These are phyloP conservation scores for Trichoderma arundinaceum DNA, from an alignment of 2,329 filamentous ascomycete species.

Conservation along the genomic window DNA sequence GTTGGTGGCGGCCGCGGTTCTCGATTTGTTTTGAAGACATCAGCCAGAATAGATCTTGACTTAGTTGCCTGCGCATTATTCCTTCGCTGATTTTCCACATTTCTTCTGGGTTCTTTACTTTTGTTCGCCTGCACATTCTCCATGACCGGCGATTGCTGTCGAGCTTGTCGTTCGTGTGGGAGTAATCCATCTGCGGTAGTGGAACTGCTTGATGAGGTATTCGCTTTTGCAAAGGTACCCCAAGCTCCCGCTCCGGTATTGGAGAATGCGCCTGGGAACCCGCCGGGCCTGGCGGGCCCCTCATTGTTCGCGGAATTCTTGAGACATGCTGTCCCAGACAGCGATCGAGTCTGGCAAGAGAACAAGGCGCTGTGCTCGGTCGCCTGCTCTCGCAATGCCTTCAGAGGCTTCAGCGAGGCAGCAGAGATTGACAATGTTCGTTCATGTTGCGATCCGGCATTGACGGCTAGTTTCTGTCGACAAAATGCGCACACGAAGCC, in stretches of 20 bases:
- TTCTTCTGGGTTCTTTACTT: not conserved
- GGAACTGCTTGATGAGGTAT: slow-evolving; percentile 14
- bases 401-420: not conserved
- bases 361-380: slow-evolving; percentile 9
- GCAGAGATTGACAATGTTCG: not conserved
- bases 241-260: slow-evolving; percentile 34
- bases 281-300: slow-evolving; percentile 34
- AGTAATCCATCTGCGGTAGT: slow-evolving; percentile 40
- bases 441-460: slow-evolving; percentile 26
- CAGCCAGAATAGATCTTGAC: slow-evolving; percentile 42
- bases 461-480: slow-evolving; percentile 41
- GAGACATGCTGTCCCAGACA: slow-evolving; percentile 41
- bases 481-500: slow-evolving; percentile 51
- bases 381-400: not conserved
- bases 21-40: slow-evolving; percentile 43
- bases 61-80: slow-evolving; percentile 33
- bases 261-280: slow-evolving; percentile 39
- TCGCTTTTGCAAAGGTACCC: slow-evolving; percentile 34
- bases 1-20: slow-evolving; percentile 38
- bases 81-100: not conserved
- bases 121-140: slow-evolving; percentile 3
- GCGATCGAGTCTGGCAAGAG: slow-evolving; percentile 34
- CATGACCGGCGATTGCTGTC: slow-evolving; percentile 38
- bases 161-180: slow-evolving; percentile 49
- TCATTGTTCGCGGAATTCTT: slow-evolving; percentile 35